Percentiles rank a stretch among this genome's conserved stretches.
These are phyloP conservation scores for Spergularia marina DNA, from an alignment of 148 eudicot species.

Conservation along the genomic window DNA sequence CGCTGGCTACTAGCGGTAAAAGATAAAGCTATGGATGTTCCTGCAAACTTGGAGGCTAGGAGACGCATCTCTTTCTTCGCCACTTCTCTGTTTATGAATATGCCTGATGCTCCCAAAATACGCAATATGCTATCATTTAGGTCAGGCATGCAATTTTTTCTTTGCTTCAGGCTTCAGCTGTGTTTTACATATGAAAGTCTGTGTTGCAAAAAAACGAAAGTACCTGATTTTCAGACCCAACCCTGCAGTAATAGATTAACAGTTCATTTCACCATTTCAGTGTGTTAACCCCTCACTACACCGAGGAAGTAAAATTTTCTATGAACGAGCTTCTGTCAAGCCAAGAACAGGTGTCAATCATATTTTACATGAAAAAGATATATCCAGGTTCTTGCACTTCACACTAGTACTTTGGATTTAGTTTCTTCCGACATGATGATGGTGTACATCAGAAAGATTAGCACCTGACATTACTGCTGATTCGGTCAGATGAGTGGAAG, in stretches of 20 bases:
- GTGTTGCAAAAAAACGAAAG: background rate
- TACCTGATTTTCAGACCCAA: background rate
- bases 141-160: constrained; percentile 34
- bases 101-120: constrained; percentile 93
- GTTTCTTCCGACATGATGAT: background rate
- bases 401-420: background rate
- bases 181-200: background rate
- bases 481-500: constrained; percentile 71
- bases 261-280: constrained; percentile 36
- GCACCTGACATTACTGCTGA: constrained; percentile 11
- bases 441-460: background rate
- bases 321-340: constrained; percentile 65
- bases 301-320: constrained; percentile 86
- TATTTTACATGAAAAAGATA: constrained; percentile 82
- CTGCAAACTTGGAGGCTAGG: constrained; percentile 84
- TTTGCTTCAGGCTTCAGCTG: constrained; percentile 2
- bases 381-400: constrained; percentile 66
- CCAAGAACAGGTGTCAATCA: constrained; percentile 73
- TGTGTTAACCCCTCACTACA: constrained; percentile 88
- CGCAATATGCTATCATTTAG: constrained; percentile 97
- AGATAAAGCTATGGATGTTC: constrained; percentile 84
- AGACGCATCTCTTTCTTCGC: constrained; percentile 91
- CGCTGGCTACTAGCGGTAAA: constrained; percentile 77
- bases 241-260: background rate
- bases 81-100: constrained; percentile 91